Evolutionary conservation across 768 basidiomycete genomes (phyloP), one percentile per base, ranked within the genome.

Genomic region (Calocybe gangraenosa): DNA sequence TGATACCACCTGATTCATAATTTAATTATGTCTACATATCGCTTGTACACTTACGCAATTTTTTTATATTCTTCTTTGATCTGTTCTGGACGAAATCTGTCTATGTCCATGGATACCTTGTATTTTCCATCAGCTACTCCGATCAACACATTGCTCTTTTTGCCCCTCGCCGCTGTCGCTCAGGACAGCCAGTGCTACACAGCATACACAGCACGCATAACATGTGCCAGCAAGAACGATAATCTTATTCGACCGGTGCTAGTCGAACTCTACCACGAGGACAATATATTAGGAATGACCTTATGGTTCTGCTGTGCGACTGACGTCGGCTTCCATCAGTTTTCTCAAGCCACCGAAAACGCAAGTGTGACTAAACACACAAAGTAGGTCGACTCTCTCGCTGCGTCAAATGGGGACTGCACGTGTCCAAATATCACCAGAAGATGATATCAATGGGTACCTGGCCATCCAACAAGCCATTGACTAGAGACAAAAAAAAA

Each of bases 211-310:
- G 35, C 33, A n/a, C 31, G 21, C 42, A 41, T 20, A 44, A 18
- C 34, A 35, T 14, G 13, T n/a, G 34, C 34, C 13, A 14, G 30
- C 30, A 31, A 8, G 35, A 44, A 38, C 38, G 19, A 32, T 39
- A 40, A 49, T 40, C 30, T 52, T 46, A 22, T 46, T 42, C 42
- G 44, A 39, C 30, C 28, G 40, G 4, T 43, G 23, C 35, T 21
- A n/a, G 17, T 48, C 30, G 11, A 30, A 30, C 35, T 19, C 31
- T 14, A 32, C 18, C 43, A 28, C 15, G 34, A 44, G 35, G 34
- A 13, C 31, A 20, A 28, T 31, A 14, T n/a, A 18, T 23, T 32
- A 23, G 42, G 42, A 36, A 15, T 18, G 30, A 28, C 7, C 15
- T n/a, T 21, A 23, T 30, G 18, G 41, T 21, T 19, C 34, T 36